Evolutionary conservation across 192 early-diverging fungal genomes (phyloP).

Genomic region (Helicostylum pulchrum): DNA sequence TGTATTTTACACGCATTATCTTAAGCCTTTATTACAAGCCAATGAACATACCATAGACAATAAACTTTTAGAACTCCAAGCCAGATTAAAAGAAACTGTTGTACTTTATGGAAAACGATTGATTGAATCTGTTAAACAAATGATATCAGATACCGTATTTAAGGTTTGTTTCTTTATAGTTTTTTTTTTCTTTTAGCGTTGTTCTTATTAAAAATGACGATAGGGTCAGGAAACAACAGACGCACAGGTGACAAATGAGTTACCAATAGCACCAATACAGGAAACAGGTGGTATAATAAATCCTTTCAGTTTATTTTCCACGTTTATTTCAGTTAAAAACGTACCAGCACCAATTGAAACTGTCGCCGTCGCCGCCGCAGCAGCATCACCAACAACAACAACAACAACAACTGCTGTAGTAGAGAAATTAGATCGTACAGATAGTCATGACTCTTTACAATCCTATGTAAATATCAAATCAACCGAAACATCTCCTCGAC

Average conservation of each 20-base stretch:
- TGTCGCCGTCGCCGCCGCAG: too few relatives aligned
- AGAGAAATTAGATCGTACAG: constrained; percentile 9
- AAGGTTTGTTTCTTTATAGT: constrained; percentile 13
- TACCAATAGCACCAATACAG: constrained; percentile 3
- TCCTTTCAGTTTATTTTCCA: constrained; percentile 21
- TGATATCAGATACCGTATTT: constrained; percentile 18
- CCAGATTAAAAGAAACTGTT: constrained; percentile 14
- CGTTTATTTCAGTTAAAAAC: constrained; percentile 6
- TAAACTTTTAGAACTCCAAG: constrained; percentile 23
- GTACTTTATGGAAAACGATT: constrained; percentile 20
- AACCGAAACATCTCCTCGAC: not conserved
- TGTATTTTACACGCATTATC: constrained; percentile 15
- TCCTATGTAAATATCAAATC: constrained; percentile 17
- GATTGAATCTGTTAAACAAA: constrained; percentile 17
- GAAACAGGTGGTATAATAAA: constrained; percentile 4
- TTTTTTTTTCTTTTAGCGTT: too few relatives aligned
- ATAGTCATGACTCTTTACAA: constrained; percentile 28
- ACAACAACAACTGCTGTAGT: not conserved
- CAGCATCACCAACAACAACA: not conserved
- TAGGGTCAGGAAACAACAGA: not conserved
- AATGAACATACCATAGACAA: constrained; percentile 28
- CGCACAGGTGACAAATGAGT: constrained; percentile 1
- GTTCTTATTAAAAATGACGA: not conserved
- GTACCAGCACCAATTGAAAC: not conserved
- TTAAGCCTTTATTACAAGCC: constrained; percentile 26